Evolutionary conservation across 345 rosid species (phyloP), one percentile per base, ranked within the genome.

Genomic region (Aquilaria sinensis): DNA sequence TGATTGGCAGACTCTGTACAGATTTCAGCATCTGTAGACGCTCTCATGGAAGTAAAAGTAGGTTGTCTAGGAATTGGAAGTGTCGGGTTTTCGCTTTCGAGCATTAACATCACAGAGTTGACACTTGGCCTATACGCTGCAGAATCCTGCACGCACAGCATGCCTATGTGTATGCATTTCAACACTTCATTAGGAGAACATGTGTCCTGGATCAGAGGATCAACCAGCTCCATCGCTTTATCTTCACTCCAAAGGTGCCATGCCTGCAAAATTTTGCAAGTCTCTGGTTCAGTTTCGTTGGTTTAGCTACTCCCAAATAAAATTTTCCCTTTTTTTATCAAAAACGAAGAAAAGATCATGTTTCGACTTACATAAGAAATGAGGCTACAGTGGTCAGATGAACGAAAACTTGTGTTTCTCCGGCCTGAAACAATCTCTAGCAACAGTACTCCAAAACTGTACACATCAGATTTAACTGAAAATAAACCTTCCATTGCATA

Each of bases 211-310:
- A 31, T 7, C 32, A 16, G 31, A 56, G 33, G 11, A 2, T 10
- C 49, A 68, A 61, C 31, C 29, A 73, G 48, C 2, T 33, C 58
- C 10, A 48, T 15, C 15, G 34, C 43, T 53, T 68, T 65, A 55
- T 55, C 61, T 65, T 61, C 71, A 64, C 70, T 72, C 82, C 85
- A 83, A 4, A 71, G 67, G 50, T 74, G 81, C 88, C 88, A 83
- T 45, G 77, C 70, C 85, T 83, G 81, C 65, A 60, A 16, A 53
- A 51, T 3, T 3, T 29, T 49, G 9, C 13, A 41, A 12, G 23
- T 13, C 23, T 7, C 11, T 32, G 9, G 4, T 16, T 52, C 29
- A 48, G 10, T 46, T 33, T 16, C 31, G 7, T 32, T 11, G 11
- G 4, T 29, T 34, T n/a, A 33, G 8, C 43, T 8, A 8, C 5